phyloP scores from a whole-genome alignment of 148 eudicot genomes.

The Cornus kousa region DNA sequence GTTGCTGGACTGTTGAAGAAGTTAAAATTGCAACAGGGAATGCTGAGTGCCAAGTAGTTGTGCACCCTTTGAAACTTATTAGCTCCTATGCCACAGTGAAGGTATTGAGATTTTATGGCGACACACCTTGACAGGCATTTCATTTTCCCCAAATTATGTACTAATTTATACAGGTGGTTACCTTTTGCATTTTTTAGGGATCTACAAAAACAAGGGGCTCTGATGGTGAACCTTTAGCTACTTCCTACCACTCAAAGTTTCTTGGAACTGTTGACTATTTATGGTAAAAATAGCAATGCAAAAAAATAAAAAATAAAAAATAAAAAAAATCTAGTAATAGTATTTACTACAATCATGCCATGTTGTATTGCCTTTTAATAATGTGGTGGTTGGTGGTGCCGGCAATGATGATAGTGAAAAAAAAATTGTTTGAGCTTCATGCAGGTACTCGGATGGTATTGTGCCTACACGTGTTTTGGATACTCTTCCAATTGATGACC shows the following conservation, averaged over 20 bases:
- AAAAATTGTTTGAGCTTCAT: not conserved
- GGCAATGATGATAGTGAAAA: not conserved
- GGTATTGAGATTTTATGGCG: constrained; percentile 14
- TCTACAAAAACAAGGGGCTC: constrained; percentile 34
- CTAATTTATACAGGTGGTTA: not conserved
- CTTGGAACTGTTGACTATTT: constrained; percentile 53
- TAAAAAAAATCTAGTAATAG: not conserved
- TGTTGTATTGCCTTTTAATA: not conserved
- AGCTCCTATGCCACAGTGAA: constrained; percentile 35
- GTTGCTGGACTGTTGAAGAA: constrained; percentile 34
- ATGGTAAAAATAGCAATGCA: constrained; percentile 35
- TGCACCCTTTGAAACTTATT: constrained; percentile 34
- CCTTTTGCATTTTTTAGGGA: constrained; percentile 28
- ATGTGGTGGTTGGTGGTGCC: not conserved
- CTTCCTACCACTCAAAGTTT: constrained; percentile 45
- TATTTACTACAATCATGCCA: not conserved
- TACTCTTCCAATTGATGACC: constrained; percentile 30
- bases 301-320: not conserved
- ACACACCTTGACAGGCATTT: not conserved
- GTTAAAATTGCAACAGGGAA: constrained; percentile 29
- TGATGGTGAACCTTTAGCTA: constrained; percentile 48
- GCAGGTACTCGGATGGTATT: constrained; percentile 47
- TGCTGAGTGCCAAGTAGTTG: constrained; percentile 8
- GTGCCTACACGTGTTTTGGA: constrained; percentile 45
- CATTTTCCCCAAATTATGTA: not conserved